Evolutionary conservation across 257 asterid species (phyloP), one percentile per base, ranked within the genome.

Genomic region (Striga asiatica): DNA sequence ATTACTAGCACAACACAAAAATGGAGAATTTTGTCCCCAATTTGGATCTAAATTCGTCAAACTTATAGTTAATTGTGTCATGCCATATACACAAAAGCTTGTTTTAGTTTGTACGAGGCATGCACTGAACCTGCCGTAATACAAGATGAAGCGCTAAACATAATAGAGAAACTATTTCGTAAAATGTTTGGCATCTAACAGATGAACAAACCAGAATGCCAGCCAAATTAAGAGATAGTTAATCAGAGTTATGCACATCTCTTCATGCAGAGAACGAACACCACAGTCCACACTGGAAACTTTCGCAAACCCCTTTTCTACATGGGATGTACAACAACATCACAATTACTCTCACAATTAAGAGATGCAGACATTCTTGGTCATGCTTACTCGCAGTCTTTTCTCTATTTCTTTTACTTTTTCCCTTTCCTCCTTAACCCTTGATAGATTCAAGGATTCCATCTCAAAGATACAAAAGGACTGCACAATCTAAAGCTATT

Each of bases 171-270:
- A 2, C 32, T 27, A 3, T 7, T 2, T 27, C 7, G 32, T 3
- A 7, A 27, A 27, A 27, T 27, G 7, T 27, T 27, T 27, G 32
- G 32, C n/a, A 27, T 27, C 7, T 27, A 27, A 27, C 32, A 27
- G 6, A 20, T n/a, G 1, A 24, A 27, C 20, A 22, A 18, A 12
- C 13, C 0, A 8, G 41, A 59, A 53, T 41, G 39, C 16, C 61
- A 54, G 27, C 49, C 13, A 19, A 24, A 42, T 22, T 1, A 19
- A 54, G 55, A 49, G 23, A 19, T 19, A 34, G 3, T 17, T 49
- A 46, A 58, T 41, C 47, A 66, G 29, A 46, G 56, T 60, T 83
- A 78, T 65, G 54, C 76, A 79, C 88, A 78, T 70, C 81, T 62
- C 77, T 66, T 59, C 71, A 62, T 29, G 73, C 54, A 71, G 68